These are phyloP conservation scores for Candida railenensis DNA, from an alignment of 805 yeast genomes.

Conservation along the genomic window DNA sequence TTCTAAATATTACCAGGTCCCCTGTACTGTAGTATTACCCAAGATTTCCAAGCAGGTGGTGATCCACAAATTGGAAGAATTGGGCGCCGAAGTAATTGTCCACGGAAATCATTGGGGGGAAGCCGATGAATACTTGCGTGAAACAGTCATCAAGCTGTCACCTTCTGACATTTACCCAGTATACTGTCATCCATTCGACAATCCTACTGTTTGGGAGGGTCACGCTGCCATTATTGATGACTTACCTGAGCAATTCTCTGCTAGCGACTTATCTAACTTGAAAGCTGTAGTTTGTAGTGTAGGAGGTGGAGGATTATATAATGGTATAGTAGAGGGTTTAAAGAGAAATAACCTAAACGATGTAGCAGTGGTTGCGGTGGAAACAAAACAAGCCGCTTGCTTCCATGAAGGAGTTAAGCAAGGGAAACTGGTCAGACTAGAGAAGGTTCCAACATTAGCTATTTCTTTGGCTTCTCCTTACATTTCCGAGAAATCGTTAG, in stretches of 20 bases:
- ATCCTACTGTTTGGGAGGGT: constrained; percentile 31
- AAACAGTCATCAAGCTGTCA: constrained; percentile 11
- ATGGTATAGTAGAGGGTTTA: constrained; percentile 27
- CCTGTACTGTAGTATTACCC: constrained; percentile 67
- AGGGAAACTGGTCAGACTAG: constrained; percentile 17
- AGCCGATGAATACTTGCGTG: constrained; percentile 32
- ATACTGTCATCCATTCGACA: constrained; percentile 34
- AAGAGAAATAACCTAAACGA: constrained; percentile 12
- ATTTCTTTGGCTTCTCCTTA: constrained; percentile 30
- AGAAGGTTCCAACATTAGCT: constrained; percentile 21
- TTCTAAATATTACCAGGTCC: constrained; percentile 31
- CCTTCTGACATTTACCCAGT: constrained; percentile 16
- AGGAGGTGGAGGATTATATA: constrained; percentile 37
- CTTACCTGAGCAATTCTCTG: constrained; percentile 17
- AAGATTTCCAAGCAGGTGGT: constrained; percentile 45
- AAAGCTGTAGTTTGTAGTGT: constrained; percentile 30
- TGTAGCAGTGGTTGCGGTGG: constrained; percentile 27
- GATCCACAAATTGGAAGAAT: constrained; percentile 40
- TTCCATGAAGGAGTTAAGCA: constrained; percentile 20
- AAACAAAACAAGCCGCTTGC: constrained; percentile 25
- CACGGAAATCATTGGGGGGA: constrained; percentile 49
- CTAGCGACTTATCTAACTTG: constrained; percentile 14
- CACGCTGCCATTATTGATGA: constrained; percentile 25
- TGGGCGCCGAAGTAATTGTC: constrained; percentile 52
- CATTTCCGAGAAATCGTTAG: constrained; percentile 17